Base-by-base conservation (phyloP, 2,329 filamentous ascomycete genomes). In the Fusarium kyushuense region DNA sequence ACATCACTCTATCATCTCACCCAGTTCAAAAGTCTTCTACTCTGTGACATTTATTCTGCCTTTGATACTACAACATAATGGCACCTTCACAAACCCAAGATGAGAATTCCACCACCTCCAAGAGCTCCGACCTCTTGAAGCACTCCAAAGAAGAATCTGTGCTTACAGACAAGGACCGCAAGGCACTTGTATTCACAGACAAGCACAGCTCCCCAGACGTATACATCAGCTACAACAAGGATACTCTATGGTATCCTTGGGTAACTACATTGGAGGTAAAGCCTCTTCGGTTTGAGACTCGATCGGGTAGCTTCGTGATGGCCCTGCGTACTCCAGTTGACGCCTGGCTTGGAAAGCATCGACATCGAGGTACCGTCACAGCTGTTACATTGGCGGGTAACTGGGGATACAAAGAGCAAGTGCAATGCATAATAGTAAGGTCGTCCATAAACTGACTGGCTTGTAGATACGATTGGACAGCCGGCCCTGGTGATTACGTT, bases 341-440 rank as follows among this genome's bases (percentile, higher is more conserved):
- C 9, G 54, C 49, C 1, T 58, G 54, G 49, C 54, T 58, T 23
- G 49, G 54, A 14, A 58, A 58, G 5, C 54, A 58, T 1, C 43
- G 54, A 4, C 54, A 58, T 3, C 30, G 54, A 1, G 54, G 54
- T 0, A 58, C 54, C 3, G 54, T 58, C 0, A 58, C 54, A 1
- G 54, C 54, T 2, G 54, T 58, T 1, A 58, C 54, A 9, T 23
- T 55, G 4, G 41, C 54, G 3, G 54, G 54, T 1, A 58, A 58
- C 3, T 58, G 54, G 54, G 33, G 54, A 25, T 58, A 58, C 13
- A 58, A 58, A 8, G 54, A 58, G 54, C 55, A 14, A 30, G 54
- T 21, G 1, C 6, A 13, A 4, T 3, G 16, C 2, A 2, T 0
- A 2, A 2, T 1, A 1, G 3, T 16, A 6, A 25, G 23, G 7